A percentile compares a stretch with the other conserved stretches of the same genome.
Conservation (phyloP, 1,139 yeast species). For the Geotrichum australiense region DNA sequence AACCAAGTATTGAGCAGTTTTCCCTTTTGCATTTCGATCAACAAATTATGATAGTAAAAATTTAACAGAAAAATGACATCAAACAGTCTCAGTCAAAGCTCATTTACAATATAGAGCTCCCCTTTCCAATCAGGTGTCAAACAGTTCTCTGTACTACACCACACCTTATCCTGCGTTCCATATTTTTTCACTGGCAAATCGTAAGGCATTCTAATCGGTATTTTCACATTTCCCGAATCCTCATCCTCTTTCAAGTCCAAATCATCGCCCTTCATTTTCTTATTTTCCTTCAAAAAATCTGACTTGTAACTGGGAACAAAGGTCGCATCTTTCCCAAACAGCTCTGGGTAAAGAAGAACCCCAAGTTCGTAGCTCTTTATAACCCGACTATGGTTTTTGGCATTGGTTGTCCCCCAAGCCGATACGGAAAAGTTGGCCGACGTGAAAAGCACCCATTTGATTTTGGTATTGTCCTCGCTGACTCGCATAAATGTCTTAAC, state of each 20-base stretch:
- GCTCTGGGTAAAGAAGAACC: slow-evolving; percentile 26
- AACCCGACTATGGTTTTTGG: slow-evolving; percentile 21
- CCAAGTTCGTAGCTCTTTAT: slow-evolving; percentile 34
- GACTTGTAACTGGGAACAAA: slow-evolving; percentile 22
- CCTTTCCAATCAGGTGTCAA: slow-evolving; percentile 2
- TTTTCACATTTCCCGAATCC: neutral
- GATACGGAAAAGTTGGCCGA: slow-evolving; percentile 34
- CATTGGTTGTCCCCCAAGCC: slow-evolving; percentile 33
- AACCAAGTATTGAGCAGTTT: too few species aligned
- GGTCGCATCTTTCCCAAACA: slow-evolving; percentile 11
- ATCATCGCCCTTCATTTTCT: neutral
- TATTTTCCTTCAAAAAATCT: slow-evolving; percentile 13
- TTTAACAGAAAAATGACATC: too few species aligned
- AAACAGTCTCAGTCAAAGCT: neutral
- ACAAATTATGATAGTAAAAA: too few species aligned
- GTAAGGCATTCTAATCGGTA: slow-evolving; percentile 27
- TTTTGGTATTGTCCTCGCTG: slow-evolving; percentile 15
- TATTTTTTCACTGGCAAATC: slow-evolving; percentile 24
- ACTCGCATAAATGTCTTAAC: slow-evolving; percentile 32
- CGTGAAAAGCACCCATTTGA: slow-evolving; percentile 32
- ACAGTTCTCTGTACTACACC: slow-evolving; percentile 1
- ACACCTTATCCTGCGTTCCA: neutral
- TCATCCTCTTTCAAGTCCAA: neutral
- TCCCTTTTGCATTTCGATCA: too few species aligned
- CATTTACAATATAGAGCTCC: neutral